phyloP scores from a whole-genome alignment of 2,329 filamentous ascomycete species.

The Monosporascus sp. region DNA sequence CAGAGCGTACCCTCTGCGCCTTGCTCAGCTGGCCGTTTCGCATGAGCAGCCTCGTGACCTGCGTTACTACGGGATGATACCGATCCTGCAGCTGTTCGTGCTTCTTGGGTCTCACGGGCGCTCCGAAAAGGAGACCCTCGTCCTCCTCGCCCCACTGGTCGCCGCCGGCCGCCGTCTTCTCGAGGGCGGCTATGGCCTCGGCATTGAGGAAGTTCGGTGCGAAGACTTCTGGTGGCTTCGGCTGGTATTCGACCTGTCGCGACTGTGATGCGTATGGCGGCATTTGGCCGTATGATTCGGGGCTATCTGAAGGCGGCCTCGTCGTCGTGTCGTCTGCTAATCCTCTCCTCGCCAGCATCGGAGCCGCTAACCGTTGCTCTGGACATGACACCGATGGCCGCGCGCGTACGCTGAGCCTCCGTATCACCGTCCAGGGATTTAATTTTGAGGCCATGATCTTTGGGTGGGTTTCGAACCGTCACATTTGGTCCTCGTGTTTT shows the following conservation, averaged over 20 bases:
- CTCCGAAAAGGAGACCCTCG: conserved; percentile 70
- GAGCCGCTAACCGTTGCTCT: conserved; percentile 2
- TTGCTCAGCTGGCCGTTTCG: conserved; percentile 80
- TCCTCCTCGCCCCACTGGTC: conserved; percentile 25
- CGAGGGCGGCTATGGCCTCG: conserved; percentile 21
- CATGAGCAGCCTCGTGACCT: conserved; percentile 91
- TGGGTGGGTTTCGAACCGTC: conserved; percentile 4
- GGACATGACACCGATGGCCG: conserved; percentile 10
- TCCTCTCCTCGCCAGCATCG: conserved; percentile 15
- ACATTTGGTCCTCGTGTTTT: conserved; percentile 7
- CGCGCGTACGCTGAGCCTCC: conserved; percentile 24
- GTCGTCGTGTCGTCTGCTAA: conserved; percentile 14
- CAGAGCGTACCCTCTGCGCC: conserved; percentile 71
- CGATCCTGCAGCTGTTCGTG: conserved; percentile 65
- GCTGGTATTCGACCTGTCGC: conserved; percentile 5
- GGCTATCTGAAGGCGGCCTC: conserved; percentile 7
- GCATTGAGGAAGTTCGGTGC: conserved; percentile 24
- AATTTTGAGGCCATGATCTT: conserved; percentile 26
- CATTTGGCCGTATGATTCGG: neutral
- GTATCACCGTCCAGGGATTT: conserved; percentile 23
- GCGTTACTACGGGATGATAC: conserved; percentile 79
- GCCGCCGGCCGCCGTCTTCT: conserved; percentile 22
- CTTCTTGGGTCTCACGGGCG: conserved; percentile 55
- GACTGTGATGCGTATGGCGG: conserved; percentile 6
- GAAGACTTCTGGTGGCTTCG: conserved; percentile 15